phyloP scores from a whole-genome alignment of 176 grass and related monocot species.

The Paspalum notatum region DNA sequence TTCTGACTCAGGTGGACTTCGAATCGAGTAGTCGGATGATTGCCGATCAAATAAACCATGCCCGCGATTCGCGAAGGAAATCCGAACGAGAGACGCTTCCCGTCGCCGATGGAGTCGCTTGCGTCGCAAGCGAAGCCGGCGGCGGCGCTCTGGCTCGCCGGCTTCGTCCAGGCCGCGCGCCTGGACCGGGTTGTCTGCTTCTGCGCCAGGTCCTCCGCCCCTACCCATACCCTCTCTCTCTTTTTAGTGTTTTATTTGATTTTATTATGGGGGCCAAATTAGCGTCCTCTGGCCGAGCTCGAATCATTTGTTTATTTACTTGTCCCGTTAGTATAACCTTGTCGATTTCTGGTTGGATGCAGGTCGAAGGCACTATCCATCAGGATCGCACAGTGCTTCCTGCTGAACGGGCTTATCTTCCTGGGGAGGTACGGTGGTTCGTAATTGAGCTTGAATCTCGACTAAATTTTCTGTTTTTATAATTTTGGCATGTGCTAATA shows the following conservation, averaged over 20 bases:
- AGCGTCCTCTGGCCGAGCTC: not conserved
- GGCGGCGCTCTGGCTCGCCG: constrained; percentile 75
- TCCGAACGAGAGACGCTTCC: not conserved
- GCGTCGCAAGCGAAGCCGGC: constrained; percentile 63
- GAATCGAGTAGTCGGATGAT: constrained; percentile 13
- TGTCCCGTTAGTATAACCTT: constrained; percentile 27
- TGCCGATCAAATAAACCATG: constrained; percentile 31
- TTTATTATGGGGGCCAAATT: not conserved
- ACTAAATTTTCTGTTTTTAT: constrained; percentile 3
- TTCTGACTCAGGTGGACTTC: not conserved
- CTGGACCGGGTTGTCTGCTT: constrained; percentile 70
- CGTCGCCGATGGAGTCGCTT: constrained; percentile 56
- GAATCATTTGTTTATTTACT: not conserved
- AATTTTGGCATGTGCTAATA: not conserved
- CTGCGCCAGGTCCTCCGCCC: constrained; percentile 63
- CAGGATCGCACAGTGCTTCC: constrained; percentile 90
- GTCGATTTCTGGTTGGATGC: constrained; percentile 13
- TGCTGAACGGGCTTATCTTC: constrained; percentile 91
- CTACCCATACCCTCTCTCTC: not conserved
- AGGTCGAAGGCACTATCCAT: constrained; percentile 70
- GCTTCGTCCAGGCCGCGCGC: constrained; percentile 81
- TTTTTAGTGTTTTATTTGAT: not conserved
- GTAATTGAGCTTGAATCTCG: constrained; percentile 10
- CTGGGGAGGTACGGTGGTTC: constrained; percentile 75
- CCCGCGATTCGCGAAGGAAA: not conserved